Conservation (phyloP, 306 rosid species). For the Castanea crenata region DNA sequence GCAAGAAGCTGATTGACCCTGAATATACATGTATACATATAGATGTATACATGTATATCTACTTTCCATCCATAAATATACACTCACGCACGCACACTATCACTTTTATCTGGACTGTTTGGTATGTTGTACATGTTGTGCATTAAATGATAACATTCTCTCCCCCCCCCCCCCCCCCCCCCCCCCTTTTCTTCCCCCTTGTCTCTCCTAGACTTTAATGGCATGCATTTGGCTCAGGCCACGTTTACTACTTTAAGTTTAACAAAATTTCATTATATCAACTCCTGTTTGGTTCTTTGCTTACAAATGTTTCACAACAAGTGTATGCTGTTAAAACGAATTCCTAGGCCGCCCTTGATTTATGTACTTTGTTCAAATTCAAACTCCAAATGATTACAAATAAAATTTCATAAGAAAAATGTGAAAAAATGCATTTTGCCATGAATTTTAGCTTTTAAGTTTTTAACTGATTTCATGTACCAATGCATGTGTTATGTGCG, state of each 20-base stretch:
- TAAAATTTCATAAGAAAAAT: neutral
- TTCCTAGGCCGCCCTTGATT: neutral
- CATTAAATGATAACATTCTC: neutral
- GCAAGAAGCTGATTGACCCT: constrained; percentile 39
- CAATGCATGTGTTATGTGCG: no score
- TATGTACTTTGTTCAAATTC: neutral
- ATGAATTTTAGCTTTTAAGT: neutral
- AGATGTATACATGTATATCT: no score
- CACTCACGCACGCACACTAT: neutral
- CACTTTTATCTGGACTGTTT: neutral
- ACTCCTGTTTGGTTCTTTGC: neutral
- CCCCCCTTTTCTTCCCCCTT: neutral
- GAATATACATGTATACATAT: neutral
- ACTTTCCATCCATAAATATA: no score
- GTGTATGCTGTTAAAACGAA: neutral
- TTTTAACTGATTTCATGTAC: no score
- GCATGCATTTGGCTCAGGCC: neutral
- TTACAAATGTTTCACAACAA: neutral
- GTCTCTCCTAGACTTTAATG: neutral
- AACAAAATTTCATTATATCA: neutral
- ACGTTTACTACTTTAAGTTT: neutral
- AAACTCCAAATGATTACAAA: neutral
- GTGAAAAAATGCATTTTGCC: neutral
- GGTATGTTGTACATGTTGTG: neutral
- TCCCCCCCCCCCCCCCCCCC: no score